phyloP scores from a whole-genome alignment of 495 filamentous ascomycete genomes.

The Trypethelium eluteriae region DNA sequence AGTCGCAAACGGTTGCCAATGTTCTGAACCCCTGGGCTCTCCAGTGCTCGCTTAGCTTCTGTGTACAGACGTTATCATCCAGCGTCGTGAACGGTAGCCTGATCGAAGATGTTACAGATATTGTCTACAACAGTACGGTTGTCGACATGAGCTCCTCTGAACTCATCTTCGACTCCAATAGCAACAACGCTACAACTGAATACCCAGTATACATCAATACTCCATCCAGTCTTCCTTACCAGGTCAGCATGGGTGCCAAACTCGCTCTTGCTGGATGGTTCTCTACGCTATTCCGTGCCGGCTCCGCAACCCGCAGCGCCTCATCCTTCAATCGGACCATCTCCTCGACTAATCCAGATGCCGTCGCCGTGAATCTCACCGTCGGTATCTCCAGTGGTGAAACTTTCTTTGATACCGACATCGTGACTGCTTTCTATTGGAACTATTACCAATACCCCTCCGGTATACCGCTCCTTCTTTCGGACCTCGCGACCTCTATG shows the following conservation, averaged over 20 bases:
- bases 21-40: conserved; percentile 14
- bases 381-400: conserved; percentile 26
- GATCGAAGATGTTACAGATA: conserved; percentile 14
- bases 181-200: background rate
- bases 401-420: conserved; percentile 30
- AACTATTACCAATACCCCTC: conserved; percentile 29
- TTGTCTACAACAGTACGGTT: background rate
- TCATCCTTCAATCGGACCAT: conserved; percentile 12
- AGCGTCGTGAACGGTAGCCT: conserved; percentile 6
- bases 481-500: conserved; percentile 18
- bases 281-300: conserved; percentile 3
- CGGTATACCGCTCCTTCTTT: conserved; percentile 24
- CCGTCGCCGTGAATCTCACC: conserved; percentile 27
- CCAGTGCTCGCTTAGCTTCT: conserved; percentile 8
- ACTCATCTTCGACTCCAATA: background rate
- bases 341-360: conserved; percentile 3
- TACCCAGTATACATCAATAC: conserved; percentile 6
- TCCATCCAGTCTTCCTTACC: background rate
- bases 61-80: conserved; percentile 11
- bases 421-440: conserved; percentile 32
- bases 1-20: conserved; percentile 2
- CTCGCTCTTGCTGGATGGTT: conserved; percentile 13
- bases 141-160: background rate
- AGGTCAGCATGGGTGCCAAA: conserved; percentile 13
- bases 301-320: conserved; percentile 12